These are phyloP conservation scores for Solidago caesia DNA, from an alignment of 129 eudicot genomes.

Conservation along the genomic window DNA sequence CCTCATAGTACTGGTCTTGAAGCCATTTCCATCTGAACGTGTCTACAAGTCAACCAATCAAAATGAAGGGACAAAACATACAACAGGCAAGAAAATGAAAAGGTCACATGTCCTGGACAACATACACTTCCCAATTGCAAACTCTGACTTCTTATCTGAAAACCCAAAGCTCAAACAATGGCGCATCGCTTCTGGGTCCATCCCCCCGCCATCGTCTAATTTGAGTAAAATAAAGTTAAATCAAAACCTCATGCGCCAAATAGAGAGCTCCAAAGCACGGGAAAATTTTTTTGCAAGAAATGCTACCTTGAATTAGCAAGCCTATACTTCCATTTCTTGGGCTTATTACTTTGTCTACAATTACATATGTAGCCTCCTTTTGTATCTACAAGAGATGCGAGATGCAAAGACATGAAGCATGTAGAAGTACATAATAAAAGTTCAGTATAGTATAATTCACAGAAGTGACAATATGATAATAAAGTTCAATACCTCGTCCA, in stretches of 20 bases:
- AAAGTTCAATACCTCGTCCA: conserved; percentile 56
- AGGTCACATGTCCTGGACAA: conserved; percentile 19
- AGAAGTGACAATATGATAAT: background rate
- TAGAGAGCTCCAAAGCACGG: background rate
- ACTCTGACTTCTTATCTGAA: conserved; percentile 58
- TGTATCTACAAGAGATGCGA: conserved; percentile 44
- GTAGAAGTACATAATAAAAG: background rate
- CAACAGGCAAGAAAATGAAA: background rate
- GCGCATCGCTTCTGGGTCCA: conserved; percentile 65
- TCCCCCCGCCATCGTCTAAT: conserved; percentile 69
- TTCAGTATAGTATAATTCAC: background rate
- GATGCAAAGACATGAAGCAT: conserved; percentile 21
- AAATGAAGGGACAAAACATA: conserved; percentile 31
- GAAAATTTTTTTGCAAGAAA: background rate
- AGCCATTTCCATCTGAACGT: conserved; percentile 81
- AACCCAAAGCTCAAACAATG: conserved; percentile 72
- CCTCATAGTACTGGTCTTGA: conserved; percentile 73
- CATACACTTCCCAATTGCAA: conserved; percentile 73
- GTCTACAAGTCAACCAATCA: conserved; percentile 46
- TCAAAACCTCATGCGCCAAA: conserved; percentile 14
- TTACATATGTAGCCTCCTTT: conserved; percentile 58
- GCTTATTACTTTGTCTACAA: conserved; percentile 47
- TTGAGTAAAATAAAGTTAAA: conserved; percentile 16
- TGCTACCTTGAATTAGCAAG: conserved; percentile 54
- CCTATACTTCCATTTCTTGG: conserved; percentile 53